Conservation (phyloP, 1,284 basidiomycete species). For the Ceratobasidium sp. region DNA sequence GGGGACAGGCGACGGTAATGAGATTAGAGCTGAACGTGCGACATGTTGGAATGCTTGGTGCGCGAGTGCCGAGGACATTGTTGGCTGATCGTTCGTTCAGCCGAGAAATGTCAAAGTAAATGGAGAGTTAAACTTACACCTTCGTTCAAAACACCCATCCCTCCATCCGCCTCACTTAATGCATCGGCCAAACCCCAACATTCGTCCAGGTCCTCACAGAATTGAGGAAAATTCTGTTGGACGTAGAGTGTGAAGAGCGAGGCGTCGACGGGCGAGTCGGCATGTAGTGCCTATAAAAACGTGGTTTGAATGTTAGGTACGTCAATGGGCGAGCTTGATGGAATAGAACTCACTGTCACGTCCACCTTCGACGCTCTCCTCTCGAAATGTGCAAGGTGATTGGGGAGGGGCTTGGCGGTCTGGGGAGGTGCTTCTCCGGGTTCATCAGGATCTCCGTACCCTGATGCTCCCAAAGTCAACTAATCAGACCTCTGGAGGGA, state of each 20-base stretch:
- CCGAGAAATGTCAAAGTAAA: conserved; percentile 33
- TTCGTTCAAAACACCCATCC: conserved; percentile 73
- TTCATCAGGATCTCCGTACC: conserved; percentile 72
- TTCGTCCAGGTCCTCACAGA: conserved; percentile 82
- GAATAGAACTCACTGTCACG: conserved; percentile 69
- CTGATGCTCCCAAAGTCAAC: conserved; percentile 54
- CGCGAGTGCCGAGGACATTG: conserved; percentile 54
- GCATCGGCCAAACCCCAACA: conserved; percentile 77
- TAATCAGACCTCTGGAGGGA: background rate
- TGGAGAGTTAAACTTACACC: conserved; percentile 29
- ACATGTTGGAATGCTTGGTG: conserved; percentile 88
- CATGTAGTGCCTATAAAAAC: conserved; percentile 69
- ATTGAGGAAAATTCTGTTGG: conserved; percentile 92
- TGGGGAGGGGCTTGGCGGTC: conserved; percentile 63
- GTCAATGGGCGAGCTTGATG: background rate
- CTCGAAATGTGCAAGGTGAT: conserved; percentile 67
- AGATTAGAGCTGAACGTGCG: conserved; percentile 79
- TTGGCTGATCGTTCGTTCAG: conserved; percentile 15
- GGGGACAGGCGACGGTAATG: conserved; percentile 85
- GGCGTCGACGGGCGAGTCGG: conserved; percentile 90
- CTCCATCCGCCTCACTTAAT: conserved; percentile 83
- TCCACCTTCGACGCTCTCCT: conserved; percentile 82
- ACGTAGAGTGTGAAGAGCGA: conserved; percentile 89
- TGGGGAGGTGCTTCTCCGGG: conserved; percentile 62
- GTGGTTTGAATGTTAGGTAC: background rate